Base-by-base conservation (phyloP, 768 basidiomycete species). In the Rhizopogon roseolus region DNA sequence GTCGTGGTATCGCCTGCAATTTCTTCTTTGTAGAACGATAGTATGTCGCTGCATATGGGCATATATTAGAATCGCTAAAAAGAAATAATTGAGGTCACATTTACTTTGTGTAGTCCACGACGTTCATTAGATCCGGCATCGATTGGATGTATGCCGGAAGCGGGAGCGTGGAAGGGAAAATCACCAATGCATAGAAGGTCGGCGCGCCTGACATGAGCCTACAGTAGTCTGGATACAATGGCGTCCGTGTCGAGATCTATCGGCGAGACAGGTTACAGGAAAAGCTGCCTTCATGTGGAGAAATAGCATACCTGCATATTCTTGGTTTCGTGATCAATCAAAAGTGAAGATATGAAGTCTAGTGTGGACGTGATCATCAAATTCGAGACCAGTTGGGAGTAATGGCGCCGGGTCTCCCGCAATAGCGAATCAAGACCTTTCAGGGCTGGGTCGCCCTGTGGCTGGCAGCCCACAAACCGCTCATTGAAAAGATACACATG, bases 1-100 rank as follows among this genome's bases (percentile, higher is more conserved):
- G 71, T 73, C 34, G 62, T 57, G 8, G 56, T 48, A 48, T 72
- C 72, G n/a, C 62, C 67, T 0, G 46, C 62, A 1, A 64, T 36
- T 49, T 72, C 71, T 58, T 73, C 71, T 46, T 72, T 56, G 38
- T 72, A 67, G 45, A 71, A 71, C 0, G 68, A 70, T 8, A 70
- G 62, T 16, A 72, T 58, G 50, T 72, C 71, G 54, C 71, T 72
- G 43, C 1, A 25, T 27, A 59, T 1, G 17, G 29, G 29, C 6
- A 6, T 5, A 6, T 29, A 8, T 6, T 5, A n/a, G n/a, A n/a
- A n/a, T n/a, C n/a, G n/a, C n/a, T n/a, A n/a, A n/a, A n/a, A 29
- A 29, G 28, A 34, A 34, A 49, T 16, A 49, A 25, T 11, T 44
- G 29, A 50, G 17, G 8, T 50, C 11, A 9, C 22, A 61, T 68